A percentile compares a stretch with the other conserved stretches of the same genome.
Evolutionary conservation across 192 early-diverging fungal species (phyloP).

Genomic region (Chytriomyces hyalinus): DNA sequence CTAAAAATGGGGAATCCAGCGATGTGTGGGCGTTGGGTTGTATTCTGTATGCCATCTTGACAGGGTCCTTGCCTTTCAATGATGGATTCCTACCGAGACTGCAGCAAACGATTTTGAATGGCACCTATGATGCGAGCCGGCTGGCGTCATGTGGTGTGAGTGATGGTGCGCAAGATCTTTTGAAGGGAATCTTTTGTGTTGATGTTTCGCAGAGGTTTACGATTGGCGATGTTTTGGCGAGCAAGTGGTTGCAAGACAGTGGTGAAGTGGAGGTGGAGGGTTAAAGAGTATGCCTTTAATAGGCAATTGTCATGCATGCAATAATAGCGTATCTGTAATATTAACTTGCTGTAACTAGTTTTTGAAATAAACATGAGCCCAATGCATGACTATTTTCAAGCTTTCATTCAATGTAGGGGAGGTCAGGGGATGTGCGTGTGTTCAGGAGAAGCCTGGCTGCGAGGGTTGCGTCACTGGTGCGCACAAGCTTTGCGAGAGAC

Average conservation of each 20-base stretch:
- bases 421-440: too few relatives aligned
- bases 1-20: conserved; percentile 45
- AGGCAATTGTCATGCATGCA: too few relatives aligned
- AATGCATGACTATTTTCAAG: too few relatives aligned
- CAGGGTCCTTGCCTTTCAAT: conserved; percentile 75
- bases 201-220: conserved; percentile 61
- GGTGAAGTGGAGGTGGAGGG: too few relatives aligned
- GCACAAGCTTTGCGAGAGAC: too few relatives aligned
- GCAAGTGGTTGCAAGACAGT: conserved; percentile 41
- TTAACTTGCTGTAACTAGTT: too few relatives aligned
- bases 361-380: too few relatives aligned
- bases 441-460: too few relatives aligned
- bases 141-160: conserved; percentile 32
- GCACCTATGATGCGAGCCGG: conserved; percentile 58
- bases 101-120: conserved; percentile 71
- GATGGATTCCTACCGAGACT: conserved; percentile 77
- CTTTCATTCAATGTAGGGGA: too few relatives aligned
- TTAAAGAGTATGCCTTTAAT: too few relatives aligned
- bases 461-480: too few relatives aligned
- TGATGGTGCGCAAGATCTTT: conserved; percentile 43
- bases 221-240: conserved; percentile 58
- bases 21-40: conserved; percentile 85
- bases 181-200: conserved; percentile 61
- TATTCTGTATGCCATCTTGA: conserved; percentile 73
- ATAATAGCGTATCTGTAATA: too few relatives aligned